A percentile compares a stretch with the other conserved stretches of the same genome.
Conservation (phyloP, 495 filamentous ascomycete genomes). For the Cenococcum geophilum region DNA sequence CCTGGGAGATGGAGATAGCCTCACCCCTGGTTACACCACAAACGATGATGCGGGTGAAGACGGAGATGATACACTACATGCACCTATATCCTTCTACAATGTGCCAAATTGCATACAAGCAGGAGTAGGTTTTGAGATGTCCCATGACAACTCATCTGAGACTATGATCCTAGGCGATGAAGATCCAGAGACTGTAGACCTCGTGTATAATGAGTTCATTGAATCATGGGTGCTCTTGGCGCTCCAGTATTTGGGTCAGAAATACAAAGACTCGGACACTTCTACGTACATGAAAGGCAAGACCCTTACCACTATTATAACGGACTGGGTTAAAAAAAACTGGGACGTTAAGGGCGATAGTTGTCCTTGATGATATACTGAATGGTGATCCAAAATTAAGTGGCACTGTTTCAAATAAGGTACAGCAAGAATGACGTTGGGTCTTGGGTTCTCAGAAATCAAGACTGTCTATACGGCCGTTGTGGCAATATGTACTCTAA, state of each 20-base stretch:
- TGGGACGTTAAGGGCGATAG: constrained; percentile 48
- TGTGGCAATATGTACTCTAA: no score
- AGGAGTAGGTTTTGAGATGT: constrained; percentile 48
- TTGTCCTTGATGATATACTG: constrained; percentile 6
- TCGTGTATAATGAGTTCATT: constrained; percentile 90
- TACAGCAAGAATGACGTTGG: no score
- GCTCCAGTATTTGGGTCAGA: constrained; percentile 58
- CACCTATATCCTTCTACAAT: constrained; percentile 62
- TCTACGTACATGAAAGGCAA: constrained; percentile 56
- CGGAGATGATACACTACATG: constrained; percentile 87
- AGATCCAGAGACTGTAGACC: constrained; percentile 66
- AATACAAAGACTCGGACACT: constrained; percentile 55
- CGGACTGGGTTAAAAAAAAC: constrained; percentile 69
- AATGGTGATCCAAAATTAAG: no score
- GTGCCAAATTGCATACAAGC: constrained; percentile 79
- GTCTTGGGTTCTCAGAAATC: no score
- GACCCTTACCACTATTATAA: constrained; percentile 68
- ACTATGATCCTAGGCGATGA: constrained; percentile 18
- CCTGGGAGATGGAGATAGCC: constrained; percentile 29
- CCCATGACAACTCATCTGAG: not conserved
- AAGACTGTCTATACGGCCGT: no score
- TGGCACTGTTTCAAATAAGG: no score
- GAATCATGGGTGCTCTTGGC: constrained; percentile 70
- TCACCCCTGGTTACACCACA: constrained; percentile 82
- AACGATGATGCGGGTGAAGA: constrained; percentile 75